A percentile compares a stretch with the other conserved stretches of the same genome.
These are phyloP conservation scores for Eleusine coracana DNA, from an alignment of 176 grass and related monocot genomes.

Conservation along the genomic window DNA sequence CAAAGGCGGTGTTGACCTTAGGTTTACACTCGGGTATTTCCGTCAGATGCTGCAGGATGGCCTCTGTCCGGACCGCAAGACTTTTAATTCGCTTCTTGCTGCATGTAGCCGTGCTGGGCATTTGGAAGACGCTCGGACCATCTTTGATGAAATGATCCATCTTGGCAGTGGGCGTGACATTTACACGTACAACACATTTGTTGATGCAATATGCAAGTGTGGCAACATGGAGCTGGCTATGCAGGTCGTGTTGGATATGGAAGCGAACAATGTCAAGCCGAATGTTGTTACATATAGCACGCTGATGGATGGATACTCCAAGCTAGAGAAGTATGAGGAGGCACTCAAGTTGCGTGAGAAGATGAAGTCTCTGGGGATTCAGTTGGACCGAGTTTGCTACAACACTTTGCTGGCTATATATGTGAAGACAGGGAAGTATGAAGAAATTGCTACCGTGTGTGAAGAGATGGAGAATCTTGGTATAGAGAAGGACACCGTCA, in stretches of 20 bases:
- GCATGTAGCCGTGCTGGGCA: slow-evolving; percentile 86
- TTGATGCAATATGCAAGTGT: slow-evolving; percentile 98
- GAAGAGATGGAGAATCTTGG: slow-evolving; percentile 81
- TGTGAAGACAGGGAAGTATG: slow-evolving; percentile 84
- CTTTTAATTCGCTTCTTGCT: slow-evolving; percentile 94
- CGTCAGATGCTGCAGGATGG: slow-evolving; percentile 87
- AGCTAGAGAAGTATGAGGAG: slow-evolving; percentile 89
- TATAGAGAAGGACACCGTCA: slow-evolving; percentile 92
- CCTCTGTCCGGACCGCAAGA: slow-evolving; percentile 86
- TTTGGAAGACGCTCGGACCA: slow-evolving; percentile 69
- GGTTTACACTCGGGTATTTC: slow-evolving; percentile 78
- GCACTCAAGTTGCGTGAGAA: slow-evolving; percentile 77
- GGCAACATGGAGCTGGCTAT: slow-evolving; percentile 89
- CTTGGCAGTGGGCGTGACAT: slow-evolving; percentile 88
- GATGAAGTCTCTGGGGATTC: slow-evolving; percentile 82
- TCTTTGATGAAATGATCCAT: slow-evolving; percentile 98
- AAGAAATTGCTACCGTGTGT: slow-evolving; percentile 78
- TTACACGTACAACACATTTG: slow-evolving; percentile 98
- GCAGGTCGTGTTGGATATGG: slow-evolving; percentile 82
- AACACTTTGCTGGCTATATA: slow-evolving; percentile 92
- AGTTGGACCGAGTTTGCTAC: slow-evolving; percentile 87
- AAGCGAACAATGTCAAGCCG: slow-evolving; percentile 62
- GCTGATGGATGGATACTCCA: slow-evolving; percentile 95
- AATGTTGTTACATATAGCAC: slow-evolving; percentile 99
- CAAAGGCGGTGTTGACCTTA: slow-evolving; percentile 81